Evolutionary conservation across 148 eudicot species (phyloP).

Genomic region (Oxyria digyna): DNA sequence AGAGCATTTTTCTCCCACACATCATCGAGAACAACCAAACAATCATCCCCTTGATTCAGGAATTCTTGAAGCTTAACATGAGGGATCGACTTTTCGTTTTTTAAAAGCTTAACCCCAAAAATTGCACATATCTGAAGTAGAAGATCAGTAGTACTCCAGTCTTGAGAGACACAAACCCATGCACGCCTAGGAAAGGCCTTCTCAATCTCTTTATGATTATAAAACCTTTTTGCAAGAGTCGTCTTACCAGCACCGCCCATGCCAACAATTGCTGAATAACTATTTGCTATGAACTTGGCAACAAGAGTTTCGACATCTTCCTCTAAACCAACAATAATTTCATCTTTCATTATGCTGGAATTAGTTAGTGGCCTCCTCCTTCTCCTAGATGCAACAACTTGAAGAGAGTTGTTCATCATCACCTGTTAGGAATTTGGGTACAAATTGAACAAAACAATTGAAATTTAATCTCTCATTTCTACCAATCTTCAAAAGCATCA

Average conservation of each 20-base stretch:
- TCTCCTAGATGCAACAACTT: too few species aligned
- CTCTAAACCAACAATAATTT: not conserved
- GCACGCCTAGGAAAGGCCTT: conserved; percentile 9
- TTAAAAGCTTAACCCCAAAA: not conserved
- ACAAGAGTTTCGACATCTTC: not conserved
- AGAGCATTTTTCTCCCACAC: conserved; percentile 8
- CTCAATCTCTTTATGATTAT: not conserved
- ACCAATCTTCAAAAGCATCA: too few species aligned
- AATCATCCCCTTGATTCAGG: not conserved
- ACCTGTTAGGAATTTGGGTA: too few species aligned
- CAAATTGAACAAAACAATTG: too few species aligned
- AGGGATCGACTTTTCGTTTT: not conserved
- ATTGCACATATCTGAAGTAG: not conserved
- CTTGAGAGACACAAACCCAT: conserved; percentile 17
- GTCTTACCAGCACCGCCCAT: conserved; percentile 21
- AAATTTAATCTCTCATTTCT: too few species aligned
- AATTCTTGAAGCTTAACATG: not conserved
- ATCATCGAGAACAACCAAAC: conserved; percentile 16
- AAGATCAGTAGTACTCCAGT: not conserved
- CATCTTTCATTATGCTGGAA: too few species aligned
- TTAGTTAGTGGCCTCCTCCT: too few species aligned
- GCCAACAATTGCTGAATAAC: conserved; percentile 8
- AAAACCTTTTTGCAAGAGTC: conserved; percentile 15
- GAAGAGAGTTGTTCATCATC: too few species aligned
- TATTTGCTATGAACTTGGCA: not conserved